Evolutionary conservation across 768 basidiomycete species (phyloP), one percentile per base, ranked within the genome.

Genomic region (Astraeus odoratus): DNA sequence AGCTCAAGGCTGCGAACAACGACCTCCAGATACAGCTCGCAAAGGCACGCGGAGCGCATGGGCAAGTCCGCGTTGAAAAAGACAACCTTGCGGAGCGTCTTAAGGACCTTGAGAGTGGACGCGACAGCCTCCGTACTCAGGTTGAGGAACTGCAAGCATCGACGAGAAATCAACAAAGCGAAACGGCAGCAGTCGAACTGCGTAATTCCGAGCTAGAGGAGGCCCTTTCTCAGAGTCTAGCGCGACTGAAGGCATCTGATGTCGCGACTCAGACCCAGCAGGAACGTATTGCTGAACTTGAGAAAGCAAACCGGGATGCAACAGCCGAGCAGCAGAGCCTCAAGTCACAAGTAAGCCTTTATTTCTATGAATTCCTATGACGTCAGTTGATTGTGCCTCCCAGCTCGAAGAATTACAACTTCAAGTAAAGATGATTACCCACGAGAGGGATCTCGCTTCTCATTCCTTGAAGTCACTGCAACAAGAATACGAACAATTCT

Each of bases 1-100:
- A 76, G 48, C 51, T 77, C 33, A 65, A 64, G 47, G 47, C 54
- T 1, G 54, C 70, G 15, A 88, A 86, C 58, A 67, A 75, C 7
- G 87, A 90, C 6, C 70, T 79, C 39, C 86, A 88, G 55, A 67
- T 80, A 26, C 83, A 88, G 54, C 55, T 91, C 9, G 76, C 79
- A 10, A 87, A 86, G 64, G 83, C 88, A 40, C 82, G 86, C 43
- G 77, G 80, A 18, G 78, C 80, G 12, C 81, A 87, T 53, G 86
- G 86, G 1, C 82, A 86, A 57, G 75, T 84, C 5, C 79, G 85
- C 13, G 86, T 86, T 12, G 88, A 92, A 69, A 92, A 89, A 65
- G 88, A 90, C 39, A 67, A 77, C 29, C 59, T 88, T 37, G 64
- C 56, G 18, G 84, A 88, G 51, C 83, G 84, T 50, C 64, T 86